A percentile compares a stretch with the other conserved stretches of the same genome.
These are phyloP conservation scores for Phlebopus sp. DNA, from an alignment of 1,284 basidiomycete species.

Conservation along the genomic window DNA sequence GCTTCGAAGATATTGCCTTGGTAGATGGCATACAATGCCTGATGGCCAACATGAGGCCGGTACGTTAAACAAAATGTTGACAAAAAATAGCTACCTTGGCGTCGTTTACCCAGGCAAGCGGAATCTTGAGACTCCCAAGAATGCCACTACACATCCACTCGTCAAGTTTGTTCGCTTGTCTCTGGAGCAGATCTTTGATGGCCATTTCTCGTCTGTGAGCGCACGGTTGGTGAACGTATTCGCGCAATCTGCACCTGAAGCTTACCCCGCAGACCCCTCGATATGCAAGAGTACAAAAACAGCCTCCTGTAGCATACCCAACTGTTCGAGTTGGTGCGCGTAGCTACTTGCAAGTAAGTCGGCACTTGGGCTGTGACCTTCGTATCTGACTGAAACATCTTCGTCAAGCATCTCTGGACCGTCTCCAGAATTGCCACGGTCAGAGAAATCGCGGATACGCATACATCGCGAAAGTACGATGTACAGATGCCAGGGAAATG, in stretches of 20 bases:
- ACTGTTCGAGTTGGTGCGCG: slow-evolving; percentile 82
- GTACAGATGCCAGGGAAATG: slow-evolving; percentile 93
- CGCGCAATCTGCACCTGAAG: slow-evolving; percentile 1
- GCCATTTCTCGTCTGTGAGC: slow-evolving; percentile 69
- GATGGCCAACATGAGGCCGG: slow-evolving; percentile 9
- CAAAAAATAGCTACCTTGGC: slow-evolving; percentile 59
- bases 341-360: slow-evolving; percentile 84
- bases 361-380: slow-evolving; percentile 80
- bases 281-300: slow-evolving; percentile 90
- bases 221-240: slow-evolving; percentile 7
- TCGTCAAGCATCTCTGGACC: slow-evolving; percentile 36
- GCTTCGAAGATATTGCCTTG: slow-evolving; percentile 70
- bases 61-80: slow-evolving; percentile 2
- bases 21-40: slow-evolving; percentile 70
- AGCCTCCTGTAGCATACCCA: slow-evolving; percentile 83
- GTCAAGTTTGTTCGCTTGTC: slow-evolving; percentile 68
- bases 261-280: slow-evolving; percentile 75
- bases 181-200: slow-evolving; percentile 77
- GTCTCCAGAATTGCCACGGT: slow-evolving; percentile 57
- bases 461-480: slow-evolving; percentile 84
- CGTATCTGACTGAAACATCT: slow-evolving; percentile 43
- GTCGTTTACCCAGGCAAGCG: slow-evolving; percentile 83
- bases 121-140: slow-evolving; percentile 75
- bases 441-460: slow-evolving; percentile 80
- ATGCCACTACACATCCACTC: slow-evolving; percentile 75